Conservation (phyloP, 116 monocot genomes). For the Phalaenopsis hybrid region DNA sequence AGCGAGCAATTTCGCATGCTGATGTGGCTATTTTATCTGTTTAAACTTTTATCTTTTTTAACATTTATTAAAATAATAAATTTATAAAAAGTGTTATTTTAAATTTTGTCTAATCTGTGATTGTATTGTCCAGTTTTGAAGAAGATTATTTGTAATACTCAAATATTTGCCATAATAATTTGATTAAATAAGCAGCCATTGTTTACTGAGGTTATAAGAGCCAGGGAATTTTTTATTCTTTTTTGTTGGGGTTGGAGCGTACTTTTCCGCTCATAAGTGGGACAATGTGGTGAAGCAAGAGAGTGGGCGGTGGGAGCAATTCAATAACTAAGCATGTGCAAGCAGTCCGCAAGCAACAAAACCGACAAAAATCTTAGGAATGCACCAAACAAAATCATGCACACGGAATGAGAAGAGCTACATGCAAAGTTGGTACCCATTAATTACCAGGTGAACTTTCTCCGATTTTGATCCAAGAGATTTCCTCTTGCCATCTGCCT, state of each 20-base stretch:
- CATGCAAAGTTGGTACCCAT: background rate
- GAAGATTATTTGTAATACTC: background rate
- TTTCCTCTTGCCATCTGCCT: slow-evolving; percentile 32
- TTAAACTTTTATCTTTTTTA: too few relatives aligned
- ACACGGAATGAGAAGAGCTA: background rate
- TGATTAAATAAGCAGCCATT: background rate
- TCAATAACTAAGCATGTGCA: background rate
- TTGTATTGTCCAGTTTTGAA: background rate
- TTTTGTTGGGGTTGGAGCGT: background rate
- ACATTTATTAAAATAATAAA: too few relatives aligned
- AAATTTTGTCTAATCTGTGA: background rate
- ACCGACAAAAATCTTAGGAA: background rate
- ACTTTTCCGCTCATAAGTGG: background rate
- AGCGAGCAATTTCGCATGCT: too few relatives aligned
- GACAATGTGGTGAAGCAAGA: background rate
- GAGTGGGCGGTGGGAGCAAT: background rate
- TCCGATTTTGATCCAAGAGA: slow-evolving; percentile 57
- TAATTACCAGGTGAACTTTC: slow-evolving; percentile 58
- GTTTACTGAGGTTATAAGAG: background rate
- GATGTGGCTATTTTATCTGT: too few relatives aligned
- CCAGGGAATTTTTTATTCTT: background rate
- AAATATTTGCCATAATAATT: background rate
- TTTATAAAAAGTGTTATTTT: too few relatives aligned
- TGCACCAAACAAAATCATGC: background rate
- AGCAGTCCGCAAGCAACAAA: background rate